phyloP scores from a whole-genome alignment of 345 rosid species.

The Lumnitzera littorea region DNA sequence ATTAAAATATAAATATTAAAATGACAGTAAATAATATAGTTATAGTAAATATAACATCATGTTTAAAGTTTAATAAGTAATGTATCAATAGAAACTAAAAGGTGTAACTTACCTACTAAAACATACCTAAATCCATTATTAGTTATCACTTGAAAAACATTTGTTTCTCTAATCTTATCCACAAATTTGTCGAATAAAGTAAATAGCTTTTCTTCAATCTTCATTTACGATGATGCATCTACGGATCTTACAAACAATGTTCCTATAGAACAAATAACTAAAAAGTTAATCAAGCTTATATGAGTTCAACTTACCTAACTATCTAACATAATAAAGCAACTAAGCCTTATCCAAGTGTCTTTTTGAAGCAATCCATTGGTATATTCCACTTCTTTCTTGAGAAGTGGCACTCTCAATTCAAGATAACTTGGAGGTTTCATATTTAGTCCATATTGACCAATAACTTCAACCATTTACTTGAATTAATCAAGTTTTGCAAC shows the following conservation, averaged over 20 bases:
- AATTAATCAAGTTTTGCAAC: too few species aligned
- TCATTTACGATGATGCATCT: conserved; percentile 9
- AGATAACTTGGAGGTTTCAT: too few species aligned
- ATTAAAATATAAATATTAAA: not conserved
- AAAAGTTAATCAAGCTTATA: conserved; percentile 1
- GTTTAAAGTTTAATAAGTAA: too few species aligned
- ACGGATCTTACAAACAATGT: not conserved
- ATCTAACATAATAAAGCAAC: conserved; percentile 22
- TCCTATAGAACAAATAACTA: conserved; percentile 4
- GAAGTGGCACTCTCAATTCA: too few species aligned
- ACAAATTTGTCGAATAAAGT: not conserved
- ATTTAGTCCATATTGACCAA: too few species aligned
- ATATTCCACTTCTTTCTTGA: too few species aligned
- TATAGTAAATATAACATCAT: not conserved
- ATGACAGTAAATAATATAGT: not conserved
- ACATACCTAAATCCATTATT: too few species aligned
- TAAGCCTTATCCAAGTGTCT: too few species aligned
- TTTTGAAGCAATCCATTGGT: too few species aligned
- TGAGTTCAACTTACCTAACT: conserved; percentile 11
- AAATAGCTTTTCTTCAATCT: not conserved
- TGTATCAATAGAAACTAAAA: too few species aligned
- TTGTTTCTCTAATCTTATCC: not conserved
- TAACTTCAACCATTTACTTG: too few species aligned
- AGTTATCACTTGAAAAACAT: not conserved
- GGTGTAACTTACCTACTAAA: too few species aligned